These are phyloP conservation scores for Thalassia testudinum DNA, from an alignment of 116 monocot species.

Conservation along the genomic window DNA sequence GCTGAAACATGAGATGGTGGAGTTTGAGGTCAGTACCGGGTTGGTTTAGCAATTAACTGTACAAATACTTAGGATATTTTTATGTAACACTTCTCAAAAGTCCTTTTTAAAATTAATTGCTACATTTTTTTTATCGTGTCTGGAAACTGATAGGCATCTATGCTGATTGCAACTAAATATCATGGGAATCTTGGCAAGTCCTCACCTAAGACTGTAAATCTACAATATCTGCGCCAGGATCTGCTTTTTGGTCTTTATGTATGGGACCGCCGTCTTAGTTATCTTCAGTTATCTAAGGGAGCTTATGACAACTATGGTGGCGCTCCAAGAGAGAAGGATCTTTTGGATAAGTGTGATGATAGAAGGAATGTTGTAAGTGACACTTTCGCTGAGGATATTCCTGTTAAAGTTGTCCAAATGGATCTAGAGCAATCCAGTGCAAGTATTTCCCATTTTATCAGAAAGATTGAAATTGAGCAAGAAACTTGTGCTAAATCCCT, in stretches of 20 bases:
- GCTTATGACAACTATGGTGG: no score
- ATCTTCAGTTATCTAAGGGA: conserved; percentile 13
- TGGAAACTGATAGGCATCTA: conserved; percentile 11
- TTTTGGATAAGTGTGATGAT: background rate
- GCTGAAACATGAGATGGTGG: conserved; percentile 47
- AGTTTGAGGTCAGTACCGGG: conserved; percentile 57
- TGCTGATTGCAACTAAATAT: conserved; percentile 20
- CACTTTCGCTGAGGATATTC: no score
- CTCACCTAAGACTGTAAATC: conserved; percentile 25
- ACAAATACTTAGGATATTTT: no score
- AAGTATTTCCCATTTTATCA: no score
- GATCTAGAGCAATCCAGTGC: no score
- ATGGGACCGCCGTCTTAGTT: conserved; percentile 75
- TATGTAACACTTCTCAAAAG: no score
- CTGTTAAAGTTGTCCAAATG: no score
- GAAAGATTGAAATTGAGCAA: no score
- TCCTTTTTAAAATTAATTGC: no score
- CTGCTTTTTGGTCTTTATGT: conserved; percentile 63
- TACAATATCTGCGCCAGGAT: conserved; percentile 53
- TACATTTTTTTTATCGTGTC: no score
- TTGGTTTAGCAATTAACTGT: background rate
- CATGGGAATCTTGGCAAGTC: conserved; percentile 11
- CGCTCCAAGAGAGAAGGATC: no score
- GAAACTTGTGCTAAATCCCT: no score
- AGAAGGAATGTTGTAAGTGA: background rate